Conservation (phyloP, 352 stramenopile genomes). For the Phytophthora capsici region DNA sequence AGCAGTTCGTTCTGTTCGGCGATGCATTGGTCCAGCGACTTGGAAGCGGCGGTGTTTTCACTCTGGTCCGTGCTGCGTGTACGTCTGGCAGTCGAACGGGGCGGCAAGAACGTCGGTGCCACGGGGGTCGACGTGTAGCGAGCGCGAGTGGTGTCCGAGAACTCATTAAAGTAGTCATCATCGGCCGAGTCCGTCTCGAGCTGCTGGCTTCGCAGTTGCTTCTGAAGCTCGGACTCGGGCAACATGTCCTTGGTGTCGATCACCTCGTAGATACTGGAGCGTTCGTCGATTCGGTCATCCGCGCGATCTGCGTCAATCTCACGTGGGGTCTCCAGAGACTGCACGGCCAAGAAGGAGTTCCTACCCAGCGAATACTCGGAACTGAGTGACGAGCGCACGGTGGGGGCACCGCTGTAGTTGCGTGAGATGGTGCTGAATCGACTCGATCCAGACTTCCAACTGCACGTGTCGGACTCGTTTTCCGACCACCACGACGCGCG, state of each 20-base stretch:
- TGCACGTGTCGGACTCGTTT: conserved; percentile 42
- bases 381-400: conserved; percentile 40
- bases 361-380: conserved; percentile 33
- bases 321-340: conserved; percentile 25
- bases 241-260: conserved; percentile 52
- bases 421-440: conserved; percentile 44
- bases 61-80: conserved; percentile 37
- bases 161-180: conserved; percentile 27
- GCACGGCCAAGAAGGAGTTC: conserved; percentile 40
- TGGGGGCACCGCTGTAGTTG: conserved; percentile 38
- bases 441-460: conserved; percentile 45
- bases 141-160: conserved; percentile 19
- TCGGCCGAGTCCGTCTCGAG: conserved; percentile 13
- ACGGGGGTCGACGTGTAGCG: conserved; percentile 43
- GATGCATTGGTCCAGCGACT: conserved; percentile 46
- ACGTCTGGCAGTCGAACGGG: conserved; percentile 21
- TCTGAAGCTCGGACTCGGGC: conserved; percentile 33
- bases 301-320: conserved; percentile 18
- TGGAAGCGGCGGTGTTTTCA: conserved; percentile 22
- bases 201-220: conserved; percentile 34
- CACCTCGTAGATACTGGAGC: conserved; percentile 49
- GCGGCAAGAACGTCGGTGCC: conserved; percentile 15
- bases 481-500: conserved; percentile 53
- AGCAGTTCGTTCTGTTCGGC: conserved; percentile 51
- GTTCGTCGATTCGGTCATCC: conserved; percentile 33